phyloP scores from a whole-genome alignment of 257 asterid species.

The Nicotiana otophora region DNA sequence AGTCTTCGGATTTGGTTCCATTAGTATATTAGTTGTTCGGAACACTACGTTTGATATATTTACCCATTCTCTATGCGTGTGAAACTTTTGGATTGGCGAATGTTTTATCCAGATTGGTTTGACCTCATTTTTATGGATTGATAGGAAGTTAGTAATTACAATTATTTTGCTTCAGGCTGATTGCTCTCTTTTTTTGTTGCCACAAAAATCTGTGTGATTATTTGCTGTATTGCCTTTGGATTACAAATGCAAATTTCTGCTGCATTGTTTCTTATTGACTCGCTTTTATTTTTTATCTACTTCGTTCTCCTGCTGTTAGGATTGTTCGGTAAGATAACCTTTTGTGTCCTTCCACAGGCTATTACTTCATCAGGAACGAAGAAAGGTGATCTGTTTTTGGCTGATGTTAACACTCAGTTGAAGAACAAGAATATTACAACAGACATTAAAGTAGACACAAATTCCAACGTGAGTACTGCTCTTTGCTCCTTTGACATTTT shows the following conservation, averaged over 20 bases:
- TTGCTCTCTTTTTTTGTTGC: background rate
- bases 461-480: constrained; percentile 37
- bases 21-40: background rate
- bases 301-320: background rate
- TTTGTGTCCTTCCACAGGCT: constrained; percentile 22
- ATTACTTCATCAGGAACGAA: constrained; percentile 53
- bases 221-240: background rate
- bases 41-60: background rate
- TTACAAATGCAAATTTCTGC: no score
- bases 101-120: background rate
- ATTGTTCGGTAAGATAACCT: background rate
- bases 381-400: constrained; percentile 59
- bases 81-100: background rate
- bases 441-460: constrained; percentile 57
- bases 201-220: background rate
- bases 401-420: constrained; percentile 59
- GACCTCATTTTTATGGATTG: background rate
- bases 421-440: constrained; percentile 57
- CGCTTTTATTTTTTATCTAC: no score
- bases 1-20: background rate
- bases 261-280: background rate
- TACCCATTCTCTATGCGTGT: background rate
- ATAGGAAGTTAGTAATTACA: background rate
- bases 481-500: background rate
- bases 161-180: background rate